A percentile compares a stretch with the other conserved stretches of the same genome.
These are phyloP conservation scores for Wickerhamiella cacticola DNA, from an alignment of 805 yeast genomes.

Conservation along the genomic window DNA sequence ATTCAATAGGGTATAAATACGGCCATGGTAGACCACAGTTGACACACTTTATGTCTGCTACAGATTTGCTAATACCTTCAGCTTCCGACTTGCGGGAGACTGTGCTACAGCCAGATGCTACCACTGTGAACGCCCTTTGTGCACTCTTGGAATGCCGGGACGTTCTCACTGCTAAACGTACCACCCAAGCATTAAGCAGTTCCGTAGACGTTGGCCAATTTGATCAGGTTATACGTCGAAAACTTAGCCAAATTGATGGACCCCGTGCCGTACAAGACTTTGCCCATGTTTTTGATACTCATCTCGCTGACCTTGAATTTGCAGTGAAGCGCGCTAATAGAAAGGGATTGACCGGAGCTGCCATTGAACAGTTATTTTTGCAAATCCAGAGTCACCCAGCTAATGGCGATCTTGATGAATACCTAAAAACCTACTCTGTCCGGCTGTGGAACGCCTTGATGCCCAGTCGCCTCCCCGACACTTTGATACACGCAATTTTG, in stretches of 20 bases:
- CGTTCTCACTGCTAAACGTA: not conserved
- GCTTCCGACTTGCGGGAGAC: slow-evolving; percentile 2
- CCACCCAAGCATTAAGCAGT: not conserved
- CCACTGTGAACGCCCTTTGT: not conserved
- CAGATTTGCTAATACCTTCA: slow-evolving; percentile 2
- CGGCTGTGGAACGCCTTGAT: slow-evolving; percentile 9
- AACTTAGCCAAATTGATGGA: not conserved
- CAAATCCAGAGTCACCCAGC: slow-evolving; percentile 6
- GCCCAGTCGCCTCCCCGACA: slow-evolving; percentile 9
- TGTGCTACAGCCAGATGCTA: slow-evolving; percentile 1
- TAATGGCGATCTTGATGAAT: not conserved
- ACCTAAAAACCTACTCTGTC: slow-evolving; percentile 2
- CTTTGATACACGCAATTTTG: slow-evolving; percentile 6
- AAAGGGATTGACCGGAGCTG: not conserved
- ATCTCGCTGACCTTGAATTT: slow-evolving; percentile 3
- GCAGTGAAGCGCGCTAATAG: slow-evolving; percentile 1
- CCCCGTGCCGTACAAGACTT: slow-evolving; percentile 7
- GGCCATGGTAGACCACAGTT: too few relatives aligned
- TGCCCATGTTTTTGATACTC: slow-evolving; percentile 3
- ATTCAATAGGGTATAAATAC: not conserved
- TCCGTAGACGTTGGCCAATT: not conserved
- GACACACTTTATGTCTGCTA: slow-evolving; percentile 9
- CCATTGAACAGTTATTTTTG: slow-evolving; percentile 6
- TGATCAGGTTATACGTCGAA: not conserved
- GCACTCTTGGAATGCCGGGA: not conserved